Percentiles rank a stretch among this genome's conserved stretches.
phyloP scores from a whole-genome alignment of 1,139 yeast genomes.

The Pichia sp. region DNA sequence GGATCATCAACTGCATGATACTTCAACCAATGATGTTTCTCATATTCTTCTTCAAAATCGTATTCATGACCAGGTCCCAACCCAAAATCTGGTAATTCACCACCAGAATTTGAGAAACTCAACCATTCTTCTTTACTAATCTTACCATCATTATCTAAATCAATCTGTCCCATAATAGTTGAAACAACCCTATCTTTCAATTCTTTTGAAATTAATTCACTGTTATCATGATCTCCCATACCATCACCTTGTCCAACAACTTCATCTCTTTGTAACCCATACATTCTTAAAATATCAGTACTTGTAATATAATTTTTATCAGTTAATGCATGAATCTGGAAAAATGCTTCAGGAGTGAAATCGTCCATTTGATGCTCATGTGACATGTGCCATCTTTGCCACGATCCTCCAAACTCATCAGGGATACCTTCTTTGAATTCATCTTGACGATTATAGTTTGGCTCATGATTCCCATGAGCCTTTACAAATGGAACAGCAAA shows the following conservation, averaged over 20 bases:
- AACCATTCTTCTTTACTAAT: slow-evolving; percentile 51
- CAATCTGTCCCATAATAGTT: slow-evolving; percentile 53
- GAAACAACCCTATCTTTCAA: slow-evolving; percentile 47
- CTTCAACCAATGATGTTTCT: slow-evolving; percentile 89
- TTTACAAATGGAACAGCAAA: not conserved
- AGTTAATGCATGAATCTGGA: slow-evolving; percentile 65
- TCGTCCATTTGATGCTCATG: slow-evolving; percentile 75
- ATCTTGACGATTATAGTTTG: slow-evolving; percentile 6
- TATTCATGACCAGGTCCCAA: slow-evolving; percentile 97
- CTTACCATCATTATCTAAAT: slow-evolving; percentile 56
- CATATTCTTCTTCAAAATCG: slow-evolving; percentile 89
- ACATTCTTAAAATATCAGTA: slow-evolving; percentile 66
- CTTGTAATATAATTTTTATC: slow-evolving; percentile 47
- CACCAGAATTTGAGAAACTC: slow-evolving; percentile 67
- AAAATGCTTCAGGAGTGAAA: slow-evolving; percentile 73
- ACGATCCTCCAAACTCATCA: slow-evolving; percentile 29
- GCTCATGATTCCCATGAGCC: slow-evolving; percentile 7
- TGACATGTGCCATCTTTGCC: slow-evolving; percentile 89
- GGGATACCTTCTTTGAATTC: slow-evolving; percentile 25
- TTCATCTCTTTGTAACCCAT: slow-evolving; percentile 67
- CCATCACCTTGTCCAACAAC: slow-evolving; percentile 89
- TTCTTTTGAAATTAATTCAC: slow-evolving; percentile 50
- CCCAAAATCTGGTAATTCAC: slow-evolving; percentile 84
- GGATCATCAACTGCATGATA: slow-evolving; percentile 80
- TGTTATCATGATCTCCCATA: slow-evolving; percentile 68